phyloP scores from a whole-genome alignment of 768 basidiomycete species.

The Favolaschia claudopus region DNA sequence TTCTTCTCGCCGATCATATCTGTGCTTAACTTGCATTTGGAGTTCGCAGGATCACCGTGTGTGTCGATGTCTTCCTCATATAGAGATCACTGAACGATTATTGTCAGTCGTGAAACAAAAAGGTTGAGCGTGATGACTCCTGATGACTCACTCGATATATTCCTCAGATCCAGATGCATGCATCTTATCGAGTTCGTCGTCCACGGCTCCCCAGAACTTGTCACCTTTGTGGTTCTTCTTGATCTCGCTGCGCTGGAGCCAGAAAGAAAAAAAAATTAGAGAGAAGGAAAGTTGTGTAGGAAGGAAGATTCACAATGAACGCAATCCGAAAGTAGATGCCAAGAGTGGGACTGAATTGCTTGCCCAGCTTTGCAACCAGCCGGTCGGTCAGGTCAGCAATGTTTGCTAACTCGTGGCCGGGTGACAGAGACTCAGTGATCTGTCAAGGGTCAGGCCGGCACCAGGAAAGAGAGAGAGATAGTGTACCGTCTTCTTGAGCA shows the following conservation, averaged over 20 bases:
- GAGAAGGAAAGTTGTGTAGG: too few species aligned
- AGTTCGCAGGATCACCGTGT: neutral
- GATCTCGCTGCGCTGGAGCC: neutral
- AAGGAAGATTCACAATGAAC: neutral
- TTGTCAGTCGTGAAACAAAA: neutral
- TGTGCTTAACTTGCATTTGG: neutral
- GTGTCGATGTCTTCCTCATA: neutral
- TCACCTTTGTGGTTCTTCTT: neutral
- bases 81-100: neutral
- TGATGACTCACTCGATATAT: neutral
- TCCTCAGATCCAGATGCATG: neutral
- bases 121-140: neutral
- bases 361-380: neutral
- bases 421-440: neutral
- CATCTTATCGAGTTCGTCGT: neutral
- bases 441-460: neutral
- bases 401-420: neutral
- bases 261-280: neutral
- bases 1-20: neutral
- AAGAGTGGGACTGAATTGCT: neutral
- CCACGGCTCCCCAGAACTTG: neutral
- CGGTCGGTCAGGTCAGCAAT: neutral
- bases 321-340: neutral
- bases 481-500: neutral
- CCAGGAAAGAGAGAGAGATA: neutral